Evolutionary conservation across 2,329 filamentous ascomycete species (phyloP), one percentile per base, ranked within the genome.

Genomic region (Apiospora sp.): DNA sequence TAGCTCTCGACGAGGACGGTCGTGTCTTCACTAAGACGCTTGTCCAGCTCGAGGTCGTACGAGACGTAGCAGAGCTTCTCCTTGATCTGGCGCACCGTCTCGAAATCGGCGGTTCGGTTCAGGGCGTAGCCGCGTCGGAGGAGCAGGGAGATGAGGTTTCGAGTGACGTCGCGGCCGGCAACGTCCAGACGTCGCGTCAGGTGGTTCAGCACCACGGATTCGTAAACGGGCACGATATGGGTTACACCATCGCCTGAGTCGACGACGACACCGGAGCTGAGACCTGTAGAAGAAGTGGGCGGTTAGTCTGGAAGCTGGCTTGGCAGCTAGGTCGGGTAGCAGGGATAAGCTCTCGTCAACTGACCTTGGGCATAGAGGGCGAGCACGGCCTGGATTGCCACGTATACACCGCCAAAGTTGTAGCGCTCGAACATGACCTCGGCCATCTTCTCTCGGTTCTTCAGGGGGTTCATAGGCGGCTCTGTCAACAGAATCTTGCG

Each of bases 1-100:
- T 99, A 99, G 81, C 94, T 97, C 85, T 99, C 96, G 14, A 99
- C 96, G 71, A 99, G 87, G 12, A 98, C 95, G 0, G 96, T 99
- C 22, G 96, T 99, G 79, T 99, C 96, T 85, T 99, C 96, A 80
- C 94, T 97, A 75, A 99, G 91, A 78, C 94, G 92, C 86, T 98
- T 95, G 87, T 99, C 96, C 71, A 99, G 88, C 84, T 97, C 95
- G 72, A 99, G 90, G 83, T 99, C 96, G 87, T 98, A 99, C 16
- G 95, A 98, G 72, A 99, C 96, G 83, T 99, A 99, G 89, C 96
- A 98, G 70, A 99, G 93, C 89, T 99, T 99, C 88, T 99, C 96
- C 87, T 99, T 99, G 87, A 99, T 98, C 84, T 98, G 96, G 75
- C 96, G 93, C 72, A 99, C 96, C 4, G 96, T 99, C 85, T 99